Percentiles rank a stretch among this genome's conserved stretches.
phyloP scores from a whole-genome alignment of 1,284 basidiomycete species.

The Tilletiopsis washingtonensis region DNA sequence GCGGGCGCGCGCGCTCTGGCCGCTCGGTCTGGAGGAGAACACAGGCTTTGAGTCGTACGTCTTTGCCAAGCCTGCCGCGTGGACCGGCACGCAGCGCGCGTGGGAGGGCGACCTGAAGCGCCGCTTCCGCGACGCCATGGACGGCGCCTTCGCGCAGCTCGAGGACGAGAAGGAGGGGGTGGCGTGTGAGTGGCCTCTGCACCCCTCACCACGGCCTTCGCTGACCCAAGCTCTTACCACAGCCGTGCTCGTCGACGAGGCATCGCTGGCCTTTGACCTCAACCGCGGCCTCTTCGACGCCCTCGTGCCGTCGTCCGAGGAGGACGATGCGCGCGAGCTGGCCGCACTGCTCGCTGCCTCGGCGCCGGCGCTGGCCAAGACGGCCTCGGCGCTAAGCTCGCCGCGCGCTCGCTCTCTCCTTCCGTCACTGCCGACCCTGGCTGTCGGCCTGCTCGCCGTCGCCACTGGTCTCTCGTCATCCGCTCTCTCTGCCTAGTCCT shows the following conservation, averaged over 20 bases:
- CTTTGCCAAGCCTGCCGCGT: constrained; percentile 55
- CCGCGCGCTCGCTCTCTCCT: no score
- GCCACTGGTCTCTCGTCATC: no score
- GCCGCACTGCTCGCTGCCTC: neutral
- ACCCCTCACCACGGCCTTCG: no score
- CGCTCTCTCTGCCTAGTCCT: neutral
- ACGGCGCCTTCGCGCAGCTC: constrained; percentile 54
- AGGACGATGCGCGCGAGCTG: neutral
- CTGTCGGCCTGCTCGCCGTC: no score
- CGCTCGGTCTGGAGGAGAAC: constrained; percentile 50
- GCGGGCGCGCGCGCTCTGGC: constrained; percentile 61
- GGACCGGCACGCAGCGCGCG: constrained; percentile 28
- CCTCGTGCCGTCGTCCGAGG: neutral
- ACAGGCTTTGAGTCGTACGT: constrained; percentile 63
- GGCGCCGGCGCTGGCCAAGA: neutral
- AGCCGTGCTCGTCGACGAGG: constrained; percentile 4
- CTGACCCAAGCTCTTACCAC: no score
- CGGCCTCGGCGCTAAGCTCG: neutral
- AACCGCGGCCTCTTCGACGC: constrained; percentile 5
- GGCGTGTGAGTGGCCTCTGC: no score
- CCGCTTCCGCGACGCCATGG: constrained; percentile 68
- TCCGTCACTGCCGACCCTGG: no score
- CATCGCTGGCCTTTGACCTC: constrained; percentile 6
- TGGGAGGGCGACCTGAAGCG: constrained; percentile 61
- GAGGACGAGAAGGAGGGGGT: neutral